Evolutionary conservation across 306 rosid species (phyloP).

Genomic region (Dalbergia cultrata): DNA sequence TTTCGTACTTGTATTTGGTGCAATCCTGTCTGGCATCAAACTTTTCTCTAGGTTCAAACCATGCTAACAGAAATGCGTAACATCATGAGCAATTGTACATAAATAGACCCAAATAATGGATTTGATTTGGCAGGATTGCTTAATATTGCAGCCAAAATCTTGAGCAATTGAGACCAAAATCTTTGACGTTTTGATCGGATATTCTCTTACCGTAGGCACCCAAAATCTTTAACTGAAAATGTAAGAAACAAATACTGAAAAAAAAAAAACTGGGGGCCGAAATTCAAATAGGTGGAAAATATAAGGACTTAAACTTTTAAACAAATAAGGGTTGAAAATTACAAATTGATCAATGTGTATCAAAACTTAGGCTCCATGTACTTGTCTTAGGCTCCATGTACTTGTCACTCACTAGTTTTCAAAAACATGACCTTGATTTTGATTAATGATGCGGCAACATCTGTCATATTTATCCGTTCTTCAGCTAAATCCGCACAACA

Average conservation of each 20-base stretch:
- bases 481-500: constrained; percentile 40
- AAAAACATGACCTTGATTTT: constrained; percentile 22
- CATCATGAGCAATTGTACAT: neutral
- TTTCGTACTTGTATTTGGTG: neutral
- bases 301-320: neutral
- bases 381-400: neutral
- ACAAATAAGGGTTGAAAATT: neutral
- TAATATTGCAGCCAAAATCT: no score
- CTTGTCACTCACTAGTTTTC: neutral
- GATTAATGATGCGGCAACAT: constrained; percentile 32
- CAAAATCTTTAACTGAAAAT: no score
- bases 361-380: no score
- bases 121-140: no score
- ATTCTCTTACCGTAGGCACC: no score
- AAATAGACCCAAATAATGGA: no score
- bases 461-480: constrained; percentile 33
- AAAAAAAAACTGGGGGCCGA: neutral
- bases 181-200: no score
- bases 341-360: neutral
- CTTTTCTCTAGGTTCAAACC: constrained; percentile 31
- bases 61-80: neutral
- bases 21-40: constrained; percentile 40
- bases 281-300: neutral
- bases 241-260: neutral
- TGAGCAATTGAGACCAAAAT: no score